A percentile compares a stretch with the other conserved stretches of the same genome.
phyloP scores from a whole-genome alignment of 176 grass and related monocot genomes.

The Oryza meridionalis region DNA sequence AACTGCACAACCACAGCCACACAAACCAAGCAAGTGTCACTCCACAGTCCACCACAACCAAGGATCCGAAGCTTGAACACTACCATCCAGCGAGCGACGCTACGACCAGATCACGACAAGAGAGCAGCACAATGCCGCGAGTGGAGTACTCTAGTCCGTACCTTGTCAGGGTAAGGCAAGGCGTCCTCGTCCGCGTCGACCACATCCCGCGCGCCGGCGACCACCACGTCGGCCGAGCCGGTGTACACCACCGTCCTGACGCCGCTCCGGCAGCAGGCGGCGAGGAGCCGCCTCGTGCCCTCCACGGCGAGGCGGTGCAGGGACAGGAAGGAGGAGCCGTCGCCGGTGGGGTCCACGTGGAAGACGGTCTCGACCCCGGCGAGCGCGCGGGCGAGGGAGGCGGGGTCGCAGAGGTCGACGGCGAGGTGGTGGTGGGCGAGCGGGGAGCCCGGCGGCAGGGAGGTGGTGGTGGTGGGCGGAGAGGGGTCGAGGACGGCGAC shows the following conservation, averaged over 20 bases:
- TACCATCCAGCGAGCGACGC: not conserved
- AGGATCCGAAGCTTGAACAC: not conserved
- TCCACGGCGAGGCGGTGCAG: constrained; percentile 61
- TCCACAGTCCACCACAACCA: not conserved
- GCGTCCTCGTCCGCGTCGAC: constrained; percentile 56
- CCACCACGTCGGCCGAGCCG: constrained; percentile 65
- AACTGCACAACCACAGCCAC: constrained; percentile 50
- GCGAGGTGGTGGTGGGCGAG: constrained; percentile 52
- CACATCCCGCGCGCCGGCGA: constrained; percentile 48
- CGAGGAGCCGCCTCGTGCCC: constrained; percentile 59
- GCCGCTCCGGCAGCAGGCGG: constrained; percentile 50
- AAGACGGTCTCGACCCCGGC: constrained; percentile 61
- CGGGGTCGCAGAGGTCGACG: constrained; percentile 48
- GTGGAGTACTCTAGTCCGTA: constrained; percentile 14
- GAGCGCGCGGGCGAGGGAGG: constrained; percentile 37
- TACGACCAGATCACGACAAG: constrained; percentile 4
- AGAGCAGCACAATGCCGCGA: not conserved
- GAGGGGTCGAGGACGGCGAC: constrained; percentile 58
- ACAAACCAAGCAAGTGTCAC: not conserved
- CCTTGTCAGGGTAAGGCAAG: constrained; percentile 70
- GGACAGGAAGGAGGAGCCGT: constrained; percentile 47
- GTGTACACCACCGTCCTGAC: constrained; percentile 76
- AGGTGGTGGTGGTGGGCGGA: not conserved
- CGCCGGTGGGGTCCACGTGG: constrained; percentile 67
- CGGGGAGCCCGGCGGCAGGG: not conserved